Conservation (phyloP, 2,329 filamentous ascomycete species). For the Claviceps monticola region DNA sequence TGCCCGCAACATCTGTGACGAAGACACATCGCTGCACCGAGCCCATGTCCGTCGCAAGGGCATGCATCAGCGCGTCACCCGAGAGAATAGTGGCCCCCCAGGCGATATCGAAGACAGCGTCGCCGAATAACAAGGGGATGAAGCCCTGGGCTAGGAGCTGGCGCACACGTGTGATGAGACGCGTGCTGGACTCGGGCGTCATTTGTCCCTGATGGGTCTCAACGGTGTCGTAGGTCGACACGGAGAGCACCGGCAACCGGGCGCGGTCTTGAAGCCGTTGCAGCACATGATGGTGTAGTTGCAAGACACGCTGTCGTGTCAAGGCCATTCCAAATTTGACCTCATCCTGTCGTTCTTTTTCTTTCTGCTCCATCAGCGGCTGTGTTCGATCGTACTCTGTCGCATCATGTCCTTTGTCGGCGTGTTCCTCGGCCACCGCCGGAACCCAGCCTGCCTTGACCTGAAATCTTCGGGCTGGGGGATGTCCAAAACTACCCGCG, state of each 20-base stretch:
- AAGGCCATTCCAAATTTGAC: slow-evolving; percentile 3
- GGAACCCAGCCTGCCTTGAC: slow-evolving; percentile 1
- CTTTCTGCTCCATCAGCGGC: neutral
- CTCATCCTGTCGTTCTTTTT: neutral
- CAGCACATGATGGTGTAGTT: slow-evolving; percentile 2
- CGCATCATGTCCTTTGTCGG: neutral
- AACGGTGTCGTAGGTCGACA: slow-evolving; percentile 4
- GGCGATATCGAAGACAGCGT: slow-evolving; percentile 1
- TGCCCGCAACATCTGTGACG: slow-evolving; percentile 3
- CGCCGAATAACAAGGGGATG: slow-evolving; percentile 2
- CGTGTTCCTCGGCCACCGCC: neutral
- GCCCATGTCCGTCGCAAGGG: neutral
- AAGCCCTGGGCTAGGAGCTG: slow-evolving; percentile 1
- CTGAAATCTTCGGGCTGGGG: neutral
- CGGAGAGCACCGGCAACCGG: slow-evolving; percentile 1
- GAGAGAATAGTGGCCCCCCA: slow-evolving; percentile 3
- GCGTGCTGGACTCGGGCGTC: neutral
- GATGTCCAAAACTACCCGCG: slow-evolving; percentile 3
- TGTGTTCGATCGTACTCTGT: neutral
- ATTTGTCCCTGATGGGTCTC: slow-evolving; percentile 1
- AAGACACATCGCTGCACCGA: slow-evolving; percentile 2
- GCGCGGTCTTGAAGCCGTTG: neutral
- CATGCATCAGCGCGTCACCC: slow-evolving; percentile 4
- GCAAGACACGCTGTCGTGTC: slow-evolving; percentile 1
- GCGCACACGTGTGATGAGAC: neutral